Percentiles rank a stretch among this genome's conserved stretches.
Evolutionary conservation across 1,284 basidiomycete genomes (phyloP).

Genomic region (Chalciporus sp.): DNA sequence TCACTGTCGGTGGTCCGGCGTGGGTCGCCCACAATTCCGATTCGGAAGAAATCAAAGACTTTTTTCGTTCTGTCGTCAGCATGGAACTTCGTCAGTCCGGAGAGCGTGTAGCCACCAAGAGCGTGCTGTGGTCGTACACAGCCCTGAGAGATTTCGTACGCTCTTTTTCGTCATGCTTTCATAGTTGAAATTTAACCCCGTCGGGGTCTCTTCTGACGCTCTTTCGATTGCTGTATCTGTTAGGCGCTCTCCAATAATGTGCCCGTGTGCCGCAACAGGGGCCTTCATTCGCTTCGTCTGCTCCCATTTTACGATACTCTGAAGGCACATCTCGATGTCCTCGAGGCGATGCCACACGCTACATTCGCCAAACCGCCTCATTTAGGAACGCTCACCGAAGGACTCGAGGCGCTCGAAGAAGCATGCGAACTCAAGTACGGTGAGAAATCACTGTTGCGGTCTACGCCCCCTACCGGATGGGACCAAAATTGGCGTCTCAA

Average conservation of each 20-base stretch:
- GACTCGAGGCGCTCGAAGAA: constrained; percentile 59
- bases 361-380: constrained; percentile 65
- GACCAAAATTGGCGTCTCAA: constrained; percentile 57
- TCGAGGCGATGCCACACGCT: constrained; percentile 56
- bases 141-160: constrained; percentile 68
- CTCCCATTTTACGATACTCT: constrained; percentile 60
- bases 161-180: constrained; percentile 2
- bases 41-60: constrained; percentile 69
- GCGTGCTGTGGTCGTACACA: constrained; percentile 74
- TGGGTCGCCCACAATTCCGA: constrained; percentile 69
- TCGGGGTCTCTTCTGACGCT: constrained; percentile 3
- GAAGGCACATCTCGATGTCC: constrained; percentile 57
- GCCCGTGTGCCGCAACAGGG: constrained; percentile 58
- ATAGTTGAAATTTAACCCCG: background rate
- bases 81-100: constrained; percentile 76
- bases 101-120: constrained; percentile 74
- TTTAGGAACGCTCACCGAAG: constrained; percentile 56
- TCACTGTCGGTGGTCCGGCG: constrained; percentile 58
- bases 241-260: constrained; percentile 71
- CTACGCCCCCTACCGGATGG: constrained; percentile 44
- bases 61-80: constrained; percentile 62
- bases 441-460: constrained; percentile 33
- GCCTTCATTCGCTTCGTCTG: constrained; percentile 63
- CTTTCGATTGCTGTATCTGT: background rate
- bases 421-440: constrained; percentile 56